A percentile compares a stretch with the other conserved stretches of the same genome.
phyloP scores from a whole-genome alignment of 371 early-diverging fungal species.

The Mycotypha africana region DNA sequence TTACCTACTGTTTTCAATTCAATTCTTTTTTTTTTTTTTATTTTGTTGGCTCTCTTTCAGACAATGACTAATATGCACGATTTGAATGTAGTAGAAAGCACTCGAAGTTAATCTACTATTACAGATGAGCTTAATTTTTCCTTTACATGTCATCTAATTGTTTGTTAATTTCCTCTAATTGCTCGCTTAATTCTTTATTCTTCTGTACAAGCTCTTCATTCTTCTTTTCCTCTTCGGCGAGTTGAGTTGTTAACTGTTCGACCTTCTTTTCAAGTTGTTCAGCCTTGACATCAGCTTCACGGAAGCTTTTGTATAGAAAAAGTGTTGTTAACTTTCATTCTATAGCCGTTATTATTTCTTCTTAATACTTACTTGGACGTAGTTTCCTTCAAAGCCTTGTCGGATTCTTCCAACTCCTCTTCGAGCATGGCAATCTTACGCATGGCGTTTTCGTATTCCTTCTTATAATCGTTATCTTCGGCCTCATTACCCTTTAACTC shows the following conservation, averaged over 20 bases:
- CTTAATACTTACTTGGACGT: conserved; percentile 56
- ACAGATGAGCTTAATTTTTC: not conserved
- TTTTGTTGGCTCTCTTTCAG: not conserved
- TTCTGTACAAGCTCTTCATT: conserved; percentile 57
- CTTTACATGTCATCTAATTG: conserved; percentile 66
- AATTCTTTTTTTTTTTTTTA: too few species aligned
- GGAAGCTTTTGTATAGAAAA: conserved; percentile 43
- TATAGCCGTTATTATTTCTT: not conserved
- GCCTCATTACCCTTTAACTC: conserved; percentile 56
- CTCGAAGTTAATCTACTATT: not conserved
- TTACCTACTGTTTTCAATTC: too few species aligned
- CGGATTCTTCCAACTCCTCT: conserved; percentile 64
- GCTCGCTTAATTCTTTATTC: conserved; percentile 50
- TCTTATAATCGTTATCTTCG: conserved; percentile 57
- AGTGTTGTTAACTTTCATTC: too few species aligned
- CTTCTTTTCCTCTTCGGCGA: conserved; percentile 54
- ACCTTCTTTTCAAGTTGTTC: conserved; percentile 78
- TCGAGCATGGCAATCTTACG: conserved; percentile 64
- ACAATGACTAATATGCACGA: not conserved
- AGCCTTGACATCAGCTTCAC: conserved; percentile 73
- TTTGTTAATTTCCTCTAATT: conserved; percentile 68
- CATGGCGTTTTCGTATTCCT: conserved; percentile 56
- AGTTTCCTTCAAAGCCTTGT: conserved; percentile 60
- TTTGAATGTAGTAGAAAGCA: not conserved
- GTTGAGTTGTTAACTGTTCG: conserved; percentile 57